A percentile compares a stretch with the other conserved stretches of the same genome.
These are phyloP conservation scores for Paraurostyla sp. DNA, from an alignment of 73 alveolate species.

Conservation along the genomic window DNA sequence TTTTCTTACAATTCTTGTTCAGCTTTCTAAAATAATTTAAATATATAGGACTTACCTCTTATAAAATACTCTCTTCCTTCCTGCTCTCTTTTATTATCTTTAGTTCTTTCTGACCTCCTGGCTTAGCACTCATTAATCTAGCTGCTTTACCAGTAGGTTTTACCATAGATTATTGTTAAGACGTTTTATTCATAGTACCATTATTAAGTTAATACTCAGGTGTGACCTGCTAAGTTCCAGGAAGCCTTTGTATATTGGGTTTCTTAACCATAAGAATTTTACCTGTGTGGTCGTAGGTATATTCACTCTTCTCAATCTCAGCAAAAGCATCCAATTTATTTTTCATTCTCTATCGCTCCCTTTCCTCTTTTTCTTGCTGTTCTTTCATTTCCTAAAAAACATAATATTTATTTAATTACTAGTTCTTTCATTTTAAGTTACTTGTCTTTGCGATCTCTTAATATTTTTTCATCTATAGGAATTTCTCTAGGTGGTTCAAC, in stretches of 20 bases:
- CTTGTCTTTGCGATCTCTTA: constrained; percentile 28
- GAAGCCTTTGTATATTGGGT: neutral
- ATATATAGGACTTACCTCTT: neutral
- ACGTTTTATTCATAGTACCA: neutral
- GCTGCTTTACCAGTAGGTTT: neutral
- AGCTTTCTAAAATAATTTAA: neutral
- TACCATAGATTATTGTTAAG: neutral
- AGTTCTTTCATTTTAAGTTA: constrained; percentile 37
- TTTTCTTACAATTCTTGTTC: constrained; percentile 16
- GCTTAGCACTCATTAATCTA: constrained; percentile 3
- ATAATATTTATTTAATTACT: neutral
- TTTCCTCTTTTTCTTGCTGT: constrained; percentile 24
- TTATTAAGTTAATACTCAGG: neutral
- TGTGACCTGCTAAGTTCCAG: neutral
- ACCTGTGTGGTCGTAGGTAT: constrained; percentile 31
- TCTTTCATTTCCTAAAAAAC: constrained; percentile 39
- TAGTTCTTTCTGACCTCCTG: neutral
- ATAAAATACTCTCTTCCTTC: neutral
- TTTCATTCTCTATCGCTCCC: constrained; percentile 7
- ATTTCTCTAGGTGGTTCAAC: constrained; percentile 47
- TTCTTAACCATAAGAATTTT: constrained; percentile 24
- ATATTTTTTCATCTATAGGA: neutral
- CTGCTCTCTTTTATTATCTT: neutral
- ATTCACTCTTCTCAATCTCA: constrained; percentile 44
- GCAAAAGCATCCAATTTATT: constrained; percentile 44